phyloP scores from a whole-genome alignment of 1,139 yeast genomes.

The Spathaspora sp. region DNA sequence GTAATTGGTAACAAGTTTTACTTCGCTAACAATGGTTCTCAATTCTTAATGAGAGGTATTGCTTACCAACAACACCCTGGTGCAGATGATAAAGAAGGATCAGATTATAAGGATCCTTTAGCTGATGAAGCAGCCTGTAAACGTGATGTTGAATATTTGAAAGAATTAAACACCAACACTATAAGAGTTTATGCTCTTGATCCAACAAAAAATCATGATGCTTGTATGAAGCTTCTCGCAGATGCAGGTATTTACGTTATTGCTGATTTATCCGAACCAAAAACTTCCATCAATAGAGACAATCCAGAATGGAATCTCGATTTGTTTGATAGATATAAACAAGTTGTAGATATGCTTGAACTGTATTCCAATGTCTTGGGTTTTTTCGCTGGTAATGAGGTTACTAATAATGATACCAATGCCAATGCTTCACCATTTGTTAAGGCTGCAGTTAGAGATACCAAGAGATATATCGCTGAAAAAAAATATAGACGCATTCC shows the following conservation, averaged over 20 bases:
- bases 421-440: conserved; percentile 71
- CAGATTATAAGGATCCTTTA: conserved; percentile 64
- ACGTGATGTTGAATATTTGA: conserved; percentile 78
- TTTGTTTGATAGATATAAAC: conserved; percentile 73
- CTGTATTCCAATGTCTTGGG: conserved; percentile 83
- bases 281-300: conserved; percentile 69
- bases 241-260: conserved; percentile 88
- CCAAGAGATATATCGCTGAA: conserved; percentile 72
- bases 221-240: conserved; percentile 81
- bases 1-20: conserved; percentile 75
- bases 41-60: conserved; percentile 76
- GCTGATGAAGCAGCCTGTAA: conserved; percentile 69
- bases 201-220: conserved; percentile 78
- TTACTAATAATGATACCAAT: conserved; percentile 57
- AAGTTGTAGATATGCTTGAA: conserved; percentile 79
- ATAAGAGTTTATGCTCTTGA: conserved; percentile 73
- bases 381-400: conserved; percentile 93
- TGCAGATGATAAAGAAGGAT: conserved; percentile 40
- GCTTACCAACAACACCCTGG: conserved; percentile 75
- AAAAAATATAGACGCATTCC: conserved; percentile 73
- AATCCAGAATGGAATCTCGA: conserved; percentile 70
- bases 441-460: conserved; percentile 90
- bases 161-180: conserved; percentile 74
- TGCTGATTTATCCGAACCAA: conserved; percentile 86
- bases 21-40: conserved; percentile 74